Evolutionary conservation across 208 protist genomes (phyloP).

Genomic region (Crithidia mellificae): DNA sequence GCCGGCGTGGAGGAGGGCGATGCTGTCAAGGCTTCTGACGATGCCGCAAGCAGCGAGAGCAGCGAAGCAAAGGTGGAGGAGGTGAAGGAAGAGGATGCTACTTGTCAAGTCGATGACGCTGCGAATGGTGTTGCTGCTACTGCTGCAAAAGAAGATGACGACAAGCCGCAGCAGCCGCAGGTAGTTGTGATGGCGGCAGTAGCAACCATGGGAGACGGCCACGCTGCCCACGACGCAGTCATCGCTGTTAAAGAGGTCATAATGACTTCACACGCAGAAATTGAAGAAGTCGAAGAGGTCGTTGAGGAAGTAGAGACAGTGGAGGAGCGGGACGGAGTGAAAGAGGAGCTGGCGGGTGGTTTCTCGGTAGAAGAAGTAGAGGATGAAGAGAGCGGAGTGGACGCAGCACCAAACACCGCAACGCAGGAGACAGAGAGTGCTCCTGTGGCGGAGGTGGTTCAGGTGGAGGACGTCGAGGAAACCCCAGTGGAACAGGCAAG

Average conservation of each 20-base stretch:
- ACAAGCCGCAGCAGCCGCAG: conserved; percentile 6
- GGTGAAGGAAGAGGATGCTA: too few species aligned
- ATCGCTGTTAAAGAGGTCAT: neutral
- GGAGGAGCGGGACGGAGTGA: neutral
- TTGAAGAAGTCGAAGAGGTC: neutral
- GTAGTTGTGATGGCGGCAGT: neutral
- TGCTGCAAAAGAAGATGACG: neutral
- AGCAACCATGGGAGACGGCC: neutral
- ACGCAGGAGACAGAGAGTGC: too few species aligned
- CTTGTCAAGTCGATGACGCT: neutral
- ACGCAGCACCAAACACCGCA: neutral
- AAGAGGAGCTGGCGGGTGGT: too few species aligned
- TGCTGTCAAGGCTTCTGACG: too few species aligned
- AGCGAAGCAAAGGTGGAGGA: too few species aligned
- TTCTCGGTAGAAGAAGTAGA: neutral
- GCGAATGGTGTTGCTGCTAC: neutral
- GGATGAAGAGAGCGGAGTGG: neutral
- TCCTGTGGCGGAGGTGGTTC: neutral
- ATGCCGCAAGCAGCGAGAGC: neutral
- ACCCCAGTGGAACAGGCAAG: neutral
- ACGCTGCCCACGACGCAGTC: neutral
- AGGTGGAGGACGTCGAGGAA: neutral
- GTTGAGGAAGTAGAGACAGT: neutral
- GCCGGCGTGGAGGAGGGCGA: too few species aligned
- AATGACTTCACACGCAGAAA: neutral